Evolutionary conservation across 371 early-diverging fungal species (phyloP).

Genomic region (Nematocida sp.): DNA sequence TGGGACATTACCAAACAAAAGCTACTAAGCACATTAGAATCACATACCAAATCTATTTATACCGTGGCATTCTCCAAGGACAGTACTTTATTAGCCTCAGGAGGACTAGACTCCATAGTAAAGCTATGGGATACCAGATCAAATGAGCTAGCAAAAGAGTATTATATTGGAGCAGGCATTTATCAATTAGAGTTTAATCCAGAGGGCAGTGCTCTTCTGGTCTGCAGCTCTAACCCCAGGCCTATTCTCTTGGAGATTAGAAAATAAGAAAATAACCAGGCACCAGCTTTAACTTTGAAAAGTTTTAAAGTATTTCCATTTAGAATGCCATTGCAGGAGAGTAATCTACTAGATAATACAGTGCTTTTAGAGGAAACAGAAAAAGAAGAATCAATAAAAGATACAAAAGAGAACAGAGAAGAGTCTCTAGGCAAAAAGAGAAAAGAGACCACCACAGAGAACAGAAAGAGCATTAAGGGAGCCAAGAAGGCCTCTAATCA

Average conservation of each 20-base stretch:
- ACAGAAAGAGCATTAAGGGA: background rate
- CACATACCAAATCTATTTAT: conserved; percentile 73
- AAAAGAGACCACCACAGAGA: background rate
- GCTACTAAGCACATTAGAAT: conserved; percentile 67
- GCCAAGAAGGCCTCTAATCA: background rate
- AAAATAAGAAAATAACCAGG: conserved; percentile 19
- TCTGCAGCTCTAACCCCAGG: conserved; percentile 47
- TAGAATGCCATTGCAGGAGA: background rate
- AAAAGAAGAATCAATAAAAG: background rate
- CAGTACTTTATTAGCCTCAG: conserved; percentile 73
- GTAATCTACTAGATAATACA: background rate
- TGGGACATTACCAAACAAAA: conserved; percentile 70
- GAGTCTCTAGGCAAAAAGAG: background rate
- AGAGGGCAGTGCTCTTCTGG: background rate
- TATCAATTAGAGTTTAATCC: conserved; percentile 36
- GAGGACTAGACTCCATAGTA: conserved; percentile 70
- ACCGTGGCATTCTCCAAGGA: conserved; percentile 76
- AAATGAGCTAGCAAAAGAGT: conserved; percentile 47
- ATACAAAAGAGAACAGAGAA: background rate
- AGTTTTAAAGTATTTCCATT: background rate
- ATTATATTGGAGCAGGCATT: conserved; percentile 35
- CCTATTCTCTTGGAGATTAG: conserved; percentile 44
- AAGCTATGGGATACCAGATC: conserved; percentile 45
- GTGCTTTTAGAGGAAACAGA: background rate
- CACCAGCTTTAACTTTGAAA: background rate